Conservation (phyloP, 495 filamentous ascomycete genomes). For the Viridothelium virens region DNA sequence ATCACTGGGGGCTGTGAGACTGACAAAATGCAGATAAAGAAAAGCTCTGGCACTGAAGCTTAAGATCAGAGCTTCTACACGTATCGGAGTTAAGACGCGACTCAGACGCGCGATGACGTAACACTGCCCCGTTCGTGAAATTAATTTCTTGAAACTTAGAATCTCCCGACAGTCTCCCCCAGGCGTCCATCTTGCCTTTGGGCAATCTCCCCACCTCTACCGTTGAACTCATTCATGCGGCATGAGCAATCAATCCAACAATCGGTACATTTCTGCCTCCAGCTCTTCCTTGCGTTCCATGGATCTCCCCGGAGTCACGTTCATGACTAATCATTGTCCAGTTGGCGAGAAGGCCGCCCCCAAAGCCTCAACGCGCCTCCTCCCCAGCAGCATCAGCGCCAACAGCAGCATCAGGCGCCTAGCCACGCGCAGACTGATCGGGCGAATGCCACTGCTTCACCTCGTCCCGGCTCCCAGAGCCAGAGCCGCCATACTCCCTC, state of each 20-base stretch:
- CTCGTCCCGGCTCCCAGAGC: background rate
- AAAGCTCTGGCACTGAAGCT: too few species aligned
- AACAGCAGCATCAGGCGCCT: background rate
- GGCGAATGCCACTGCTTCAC: background rate
- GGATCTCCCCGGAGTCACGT: background rate
- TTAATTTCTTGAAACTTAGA: background rate
- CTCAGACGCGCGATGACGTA: background rate
- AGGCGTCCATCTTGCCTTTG: background rate
- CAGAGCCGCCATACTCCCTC: background rate
- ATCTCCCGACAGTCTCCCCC: background rate
- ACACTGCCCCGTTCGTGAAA: background rate
- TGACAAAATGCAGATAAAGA: too few species aligned
- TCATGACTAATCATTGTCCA: background rate
- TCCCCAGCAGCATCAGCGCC: constrained; percentile 1
- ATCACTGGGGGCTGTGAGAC: too few species aligned
- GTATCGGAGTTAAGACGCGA: background rate
- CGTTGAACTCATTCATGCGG: background rate
- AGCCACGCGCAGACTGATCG: background rate
- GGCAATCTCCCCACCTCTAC: background rate
- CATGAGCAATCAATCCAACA: constrained; percentile 5
- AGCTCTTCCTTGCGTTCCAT: background rate
- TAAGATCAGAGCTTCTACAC: background rate
- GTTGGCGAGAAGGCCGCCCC: constrained; percentile 5
- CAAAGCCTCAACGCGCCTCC: constrained; percentile 4
- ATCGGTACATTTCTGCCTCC: background rate